Conservation (phyloP, 2,329 filamentous ascomycete species). For the Sporothrix inflata region DNA sequence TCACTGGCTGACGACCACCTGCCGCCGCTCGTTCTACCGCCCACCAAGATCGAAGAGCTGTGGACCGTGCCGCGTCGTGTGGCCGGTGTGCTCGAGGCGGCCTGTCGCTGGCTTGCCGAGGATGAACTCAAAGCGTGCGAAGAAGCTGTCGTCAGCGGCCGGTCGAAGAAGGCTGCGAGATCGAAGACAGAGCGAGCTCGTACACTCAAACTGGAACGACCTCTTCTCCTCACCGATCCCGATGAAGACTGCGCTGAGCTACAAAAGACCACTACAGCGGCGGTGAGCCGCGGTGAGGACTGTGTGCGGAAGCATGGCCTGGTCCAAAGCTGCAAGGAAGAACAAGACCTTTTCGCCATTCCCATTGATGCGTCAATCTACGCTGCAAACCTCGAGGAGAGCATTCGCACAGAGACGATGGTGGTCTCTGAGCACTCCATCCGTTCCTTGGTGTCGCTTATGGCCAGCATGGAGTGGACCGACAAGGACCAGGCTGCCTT, state of each 20-base stretch:
- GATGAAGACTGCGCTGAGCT: constrained; percentile 30
- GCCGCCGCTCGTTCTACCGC: constrained; percentile 5
- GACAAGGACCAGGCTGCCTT: not conserved
- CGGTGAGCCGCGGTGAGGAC: not conserved
- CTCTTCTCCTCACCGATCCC: constrained; percentile 25
- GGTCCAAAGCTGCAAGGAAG: not conserved
- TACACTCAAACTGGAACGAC: constrained; percentile 25
- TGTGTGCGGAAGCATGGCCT: not conserved
- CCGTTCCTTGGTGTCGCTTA: not conserved
- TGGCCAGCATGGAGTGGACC: constrained; percentile 20
- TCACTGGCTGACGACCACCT: constrained; percentile 21
- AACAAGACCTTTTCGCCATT: not conserved
- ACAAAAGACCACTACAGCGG: not conserved
- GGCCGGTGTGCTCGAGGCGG: constrained; percentile 13
- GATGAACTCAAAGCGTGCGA: constrained; percentile 11
- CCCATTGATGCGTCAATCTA: not conserved
- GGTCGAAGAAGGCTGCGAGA: not conserved
- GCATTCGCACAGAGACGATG: constrained; percentile 21
- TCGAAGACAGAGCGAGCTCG: not conserved
- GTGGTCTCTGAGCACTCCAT: constrained; percentile 25
- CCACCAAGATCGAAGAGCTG: constrained; percentile 19
- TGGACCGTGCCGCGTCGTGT: constrained; percentile 28
- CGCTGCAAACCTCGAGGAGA: constrained; percentile 4
- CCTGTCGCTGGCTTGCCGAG: not conserved
- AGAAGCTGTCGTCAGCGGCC: not conserved